phyloP scores from a whole-genome alignment of 371 early-diverging fungal species.

The Mortierella sp. region DNA sequence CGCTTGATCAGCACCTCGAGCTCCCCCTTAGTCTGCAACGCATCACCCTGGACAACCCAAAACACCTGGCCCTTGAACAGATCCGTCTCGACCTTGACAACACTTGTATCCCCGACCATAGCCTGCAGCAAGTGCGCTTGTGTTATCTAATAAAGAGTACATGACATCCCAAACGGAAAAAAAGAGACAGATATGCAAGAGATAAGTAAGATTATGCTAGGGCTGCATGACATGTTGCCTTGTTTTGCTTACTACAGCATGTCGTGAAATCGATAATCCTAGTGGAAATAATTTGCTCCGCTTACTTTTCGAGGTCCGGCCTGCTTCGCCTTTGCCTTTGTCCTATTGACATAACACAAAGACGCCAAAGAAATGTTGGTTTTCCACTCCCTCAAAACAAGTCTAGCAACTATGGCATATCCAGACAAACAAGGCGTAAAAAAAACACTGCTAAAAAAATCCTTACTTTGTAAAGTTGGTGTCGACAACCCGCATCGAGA shows the following conservation, averaged over 20 bases:
- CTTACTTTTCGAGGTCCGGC: slow-evolving; percentile 38
- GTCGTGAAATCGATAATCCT: too few relatives aligned
- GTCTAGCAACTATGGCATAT: not conserved
- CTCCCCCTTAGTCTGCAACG: slow-evolving; percentile 60
- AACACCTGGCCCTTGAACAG: slow-evolving; percentile 74
- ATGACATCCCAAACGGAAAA: not conserved
- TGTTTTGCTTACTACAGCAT: not conserved
- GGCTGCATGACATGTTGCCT: too few relatives aligned
- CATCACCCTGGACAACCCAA: slow-evolving; percentile 65
- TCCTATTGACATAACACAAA: not conserved
- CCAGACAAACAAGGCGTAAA: too few relatives aligned
- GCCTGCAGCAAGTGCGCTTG: slow-evolving; percentile 52
- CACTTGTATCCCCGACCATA: slow-evolving; percentile 64
- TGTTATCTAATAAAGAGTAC: slow-evolving; percentile 21
- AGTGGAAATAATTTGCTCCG: slow-evolving; percentile 5
- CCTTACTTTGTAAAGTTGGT: slow-evolving; percentile 14
- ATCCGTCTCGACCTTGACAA: slow-evolving; percentile 57
- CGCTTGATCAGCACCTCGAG: slow-evolving; percentile 70
- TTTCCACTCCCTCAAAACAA: not conserved
- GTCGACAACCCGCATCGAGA: slow-evolving; percentile 30
- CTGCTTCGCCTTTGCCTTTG: slow-evolving; percentile 26
- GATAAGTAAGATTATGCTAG: too few relatives aligned
- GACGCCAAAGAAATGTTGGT: not conserved
- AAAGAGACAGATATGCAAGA: not conserved
- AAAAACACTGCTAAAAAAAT: too few relatives aligned